Evolutionary conservation across 176 grass and related monocot genomes (phyloP), one percentile per base, ranked within the genome.

Genomic region (Saccharum spontaneum): DNA sequence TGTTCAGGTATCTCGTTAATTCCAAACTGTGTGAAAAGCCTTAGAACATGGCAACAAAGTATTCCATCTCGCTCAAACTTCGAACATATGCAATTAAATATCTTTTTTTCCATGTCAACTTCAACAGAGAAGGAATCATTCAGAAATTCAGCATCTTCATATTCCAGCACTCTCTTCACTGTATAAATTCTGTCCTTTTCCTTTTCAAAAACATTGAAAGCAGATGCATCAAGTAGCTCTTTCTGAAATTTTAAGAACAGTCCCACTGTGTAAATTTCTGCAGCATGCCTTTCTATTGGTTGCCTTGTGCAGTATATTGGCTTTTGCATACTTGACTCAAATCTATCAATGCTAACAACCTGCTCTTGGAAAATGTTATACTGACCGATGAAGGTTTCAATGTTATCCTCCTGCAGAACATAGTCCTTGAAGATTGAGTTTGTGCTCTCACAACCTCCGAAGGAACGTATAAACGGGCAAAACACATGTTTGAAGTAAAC

Each of bases 31-130:
- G 72, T 63, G 66, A 89, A 76, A 30, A 85, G 69, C 73, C 72
- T 85, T 6, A 88, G 50, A 28, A 82, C 48, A 78, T 88, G 86
- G 10, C 52, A 45, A 39, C 73, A 88, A 20, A 88, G 41, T 24
- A 88, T 52, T 24, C 87, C 75, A 59, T 48, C 79, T 44, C 30
- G 69, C 20, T 83, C 71, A 73, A 77, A 90, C 17, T 82, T 86
- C 4, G 46, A 78, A 16, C 89, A 83, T 30, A 60, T 78, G 49
- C 88, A 90, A 6, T 39, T 63, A 40, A 86, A 54, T 18, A 3
- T 65, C 4, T 10, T 54, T 2, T 41, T 46, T 18, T 40, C 1
- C 18, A 41, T 36, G 34, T 83, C 57, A 45, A 83, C 72, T 23
- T 40, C 13, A 50, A 90, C 33, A 70, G 46, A 11, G 15, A 65